Conservation (phyloP, 2,329 filamentous ascomycete genomes). For the Clonostachys byssicola region DNA sequence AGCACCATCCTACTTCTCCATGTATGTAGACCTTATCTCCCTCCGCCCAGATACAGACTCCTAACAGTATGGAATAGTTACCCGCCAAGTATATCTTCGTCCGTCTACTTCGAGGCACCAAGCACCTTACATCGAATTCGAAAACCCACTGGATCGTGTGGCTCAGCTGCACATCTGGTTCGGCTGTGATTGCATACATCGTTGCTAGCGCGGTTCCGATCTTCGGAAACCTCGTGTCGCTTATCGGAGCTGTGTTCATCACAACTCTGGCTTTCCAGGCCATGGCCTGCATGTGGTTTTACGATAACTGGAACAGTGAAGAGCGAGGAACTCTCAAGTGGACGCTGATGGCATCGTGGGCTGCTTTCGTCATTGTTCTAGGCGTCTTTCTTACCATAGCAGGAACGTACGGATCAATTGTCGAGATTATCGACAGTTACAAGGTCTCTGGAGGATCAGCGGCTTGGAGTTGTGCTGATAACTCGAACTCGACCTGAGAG, state of each 20-base stretch:
- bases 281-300: constrained; percentile 33
- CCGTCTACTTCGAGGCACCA: constrained; percentile 11
- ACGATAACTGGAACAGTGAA: constrained; percentile 27
- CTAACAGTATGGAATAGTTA: constrained; percentile 1
- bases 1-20: constrained; percentile 11
- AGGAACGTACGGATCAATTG: constrained; percentile 6
- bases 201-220: constrained; percentile 5
- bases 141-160: constrained; percentile 15
- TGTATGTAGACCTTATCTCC: constrained; percentile 19
- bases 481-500: constrained; percentile 4
- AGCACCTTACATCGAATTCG: constrained; percentile 15
- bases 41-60: constrained; percentile 21
- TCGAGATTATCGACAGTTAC: constrained; percentile 5
- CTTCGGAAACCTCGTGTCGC: constrained; percentile 1
- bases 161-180: constrained; percentile 4
- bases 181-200: constrained; percentile 3
- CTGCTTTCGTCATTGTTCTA: neutral
- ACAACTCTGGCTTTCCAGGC: constrained; percentile 16
- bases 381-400: constrained; percentile 2
- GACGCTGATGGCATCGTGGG: neutral
- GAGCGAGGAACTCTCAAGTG: neutral
- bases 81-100: constrained; percentile 60
- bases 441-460: constrained; percentile 1
- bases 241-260: constrained; percentile 16
- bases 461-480: constrained; percentile 8